These are phyloP conservation scores for Pichia sp. DNA, from an alignment of 1,139 yeast species.

Conservation along the genomic window DNA sequence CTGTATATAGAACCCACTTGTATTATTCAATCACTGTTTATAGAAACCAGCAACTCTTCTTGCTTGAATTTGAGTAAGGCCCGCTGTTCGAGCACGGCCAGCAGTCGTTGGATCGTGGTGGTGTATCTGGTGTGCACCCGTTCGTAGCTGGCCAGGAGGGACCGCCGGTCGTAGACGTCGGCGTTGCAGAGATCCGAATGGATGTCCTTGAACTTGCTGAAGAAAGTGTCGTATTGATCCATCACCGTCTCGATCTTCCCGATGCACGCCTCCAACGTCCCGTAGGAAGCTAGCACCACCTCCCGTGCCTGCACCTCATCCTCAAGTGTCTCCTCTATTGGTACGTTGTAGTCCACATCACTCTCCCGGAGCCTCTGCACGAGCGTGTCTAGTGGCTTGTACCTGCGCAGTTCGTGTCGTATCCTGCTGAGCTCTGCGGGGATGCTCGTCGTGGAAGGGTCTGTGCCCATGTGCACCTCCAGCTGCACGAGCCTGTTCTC, in stretches of 20 bases:
- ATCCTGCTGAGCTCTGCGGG: neutral
- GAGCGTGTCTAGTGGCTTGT: neutral
- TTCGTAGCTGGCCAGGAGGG: neutral
- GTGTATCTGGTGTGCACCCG: neutral
- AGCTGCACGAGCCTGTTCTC: slow-evolving; percentile 1
- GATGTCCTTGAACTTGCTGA: neutral
- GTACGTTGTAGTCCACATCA: neutral
- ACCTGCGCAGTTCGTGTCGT: neutral
- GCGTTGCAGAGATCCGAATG: neutral
- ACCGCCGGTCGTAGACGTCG: neutral
- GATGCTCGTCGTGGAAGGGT: too few relatives aligned
- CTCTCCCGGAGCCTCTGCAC: neutral
- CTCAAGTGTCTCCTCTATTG: neutral
- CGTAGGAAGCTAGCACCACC: neutral
- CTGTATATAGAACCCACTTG: neutral
- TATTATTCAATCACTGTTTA: too few relatives aligned
- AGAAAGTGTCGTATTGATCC: neutral
- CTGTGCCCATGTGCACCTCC: neutral
- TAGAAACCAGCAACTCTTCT: slow-evolving; percentile 11
- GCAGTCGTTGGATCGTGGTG: neutral
- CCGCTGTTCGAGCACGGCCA: slow-evolving; percentile 1
- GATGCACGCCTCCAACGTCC: neutral
- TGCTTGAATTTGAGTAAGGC: slow-evolving; percentile 1
- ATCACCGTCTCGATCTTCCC: neutral
- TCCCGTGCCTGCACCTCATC: neutral